Evolutionary conservation across 805 yeast species (phyloP), one percentile per base, ranked within the genome.

Genomic region (Isabelozyma pseudorhagii): DNA sequence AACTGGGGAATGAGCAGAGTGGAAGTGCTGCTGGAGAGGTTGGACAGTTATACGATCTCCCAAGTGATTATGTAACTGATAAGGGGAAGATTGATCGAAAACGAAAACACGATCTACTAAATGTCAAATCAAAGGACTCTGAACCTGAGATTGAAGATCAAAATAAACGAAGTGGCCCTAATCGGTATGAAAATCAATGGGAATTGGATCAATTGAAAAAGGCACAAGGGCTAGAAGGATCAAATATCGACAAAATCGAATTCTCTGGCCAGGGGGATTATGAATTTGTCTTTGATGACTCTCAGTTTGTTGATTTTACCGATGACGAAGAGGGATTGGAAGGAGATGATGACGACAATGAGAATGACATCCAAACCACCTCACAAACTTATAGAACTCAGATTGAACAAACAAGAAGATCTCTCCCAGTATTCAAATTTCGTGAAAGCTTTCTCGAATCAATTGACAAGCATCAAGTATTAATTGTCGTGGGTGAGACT

Each of bases 401-500:
- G 17, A 76, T 83, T 27, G 75, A 71, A 6, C 79, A 81, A 25
- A 80, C 82, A 1, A 68, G 93, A 46, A 78, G 76, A 56, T 81
- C 88, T 0, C 72, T 91, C 14, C 97, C 97, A 0, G 96, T 91
- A 1, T 90, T 75, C 58, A 68, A 76, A 46, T 85, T 80, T 57
- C 71, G 92, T 43, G 71, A 78, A 2, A 76, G 81, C 34, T 75
- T 92, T 14, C 64, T 92, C 29, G 71, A 75, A 0, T 84, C 89
- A 0, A 77, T 92, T 8, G 63, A 67, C 21, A 69, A 78, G 27
- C 77, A 86, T 56, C 96, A 89, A 62, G 83, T 85, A 0, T 57
- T 88, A 38, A 83, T 88, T 40, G 82, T 88, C 31, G 93, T 88
- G 39, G 96, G 96, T 50, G 96, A 88, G 62, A 88, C 96, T 0